Percentiles rank a stretch among this genome's conserved stretches.
These are phyloP conservation scores for Morella rubra DNA, from an alignment of 306 rosid species.

Conservation along the genomic window DNA sequence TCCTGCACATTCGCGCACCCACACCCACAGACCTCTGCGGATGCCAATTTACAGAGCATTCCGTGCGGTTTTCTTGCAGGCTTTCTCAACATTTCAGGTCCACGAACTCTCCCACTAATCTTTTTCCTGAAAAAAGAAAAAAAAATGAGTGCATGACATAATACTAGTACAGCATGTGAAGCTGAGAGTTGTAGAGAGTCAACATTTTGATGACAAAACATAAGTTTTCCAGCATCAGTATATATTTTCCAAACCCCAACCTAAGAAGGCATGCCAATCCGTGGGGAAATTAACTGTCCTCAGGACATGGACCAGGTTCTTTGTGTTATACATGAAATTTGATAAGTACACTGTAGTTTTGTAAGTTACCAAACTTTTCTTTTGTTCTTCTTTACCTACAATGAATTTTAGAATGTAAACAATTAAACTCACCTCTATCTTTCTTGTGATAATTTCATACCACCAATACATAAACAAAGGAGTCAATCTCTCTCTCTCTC, in stretches of 20 bases:
- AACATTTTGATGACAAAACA: not conserved
- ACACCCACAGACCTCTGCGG: constrained; percentile 58
- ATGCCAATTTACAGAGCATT: constrained; percentile 74
- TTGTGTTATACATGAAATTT: not conserved
- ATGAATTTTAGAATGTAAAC: not conserved
- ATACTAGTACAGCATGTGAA: not conserved
- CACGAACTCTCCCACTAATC: constrained; percentile 61
- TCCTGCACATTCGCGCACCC: not conserved
- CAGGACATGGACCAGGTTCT: not conserved
- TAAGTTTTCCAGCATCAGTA: too few species aligned
- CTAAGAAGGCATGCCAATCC: not conserved
- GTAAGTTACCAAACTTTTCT: not conserved
- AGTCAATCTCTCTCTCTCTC: not conserved
- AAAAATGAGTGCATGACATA: not conserved
- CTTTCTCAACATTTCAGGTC: constrained; percentile 65
- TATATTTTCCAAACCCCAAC: not conserved
- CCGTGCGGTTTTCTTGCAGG: constrained; percentile 70
- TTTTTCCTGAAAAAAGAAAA: constrained; percentile 62
- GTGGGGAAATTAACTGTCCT: not conserved
- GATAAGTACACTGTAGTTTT: not conserved
- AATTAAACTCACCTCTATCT: not conserved
- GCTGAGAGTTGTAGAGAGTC: not conserved
- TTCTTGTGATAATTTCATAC: not conserved
- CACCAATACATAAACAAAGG: not conserved
- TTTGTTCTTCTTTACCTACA: not conserved